These are phyloP conservation scores for Luvunga scandens DNA, from an alignment of 345 rosid genomes.

Conservation along the genomic window DNA sequence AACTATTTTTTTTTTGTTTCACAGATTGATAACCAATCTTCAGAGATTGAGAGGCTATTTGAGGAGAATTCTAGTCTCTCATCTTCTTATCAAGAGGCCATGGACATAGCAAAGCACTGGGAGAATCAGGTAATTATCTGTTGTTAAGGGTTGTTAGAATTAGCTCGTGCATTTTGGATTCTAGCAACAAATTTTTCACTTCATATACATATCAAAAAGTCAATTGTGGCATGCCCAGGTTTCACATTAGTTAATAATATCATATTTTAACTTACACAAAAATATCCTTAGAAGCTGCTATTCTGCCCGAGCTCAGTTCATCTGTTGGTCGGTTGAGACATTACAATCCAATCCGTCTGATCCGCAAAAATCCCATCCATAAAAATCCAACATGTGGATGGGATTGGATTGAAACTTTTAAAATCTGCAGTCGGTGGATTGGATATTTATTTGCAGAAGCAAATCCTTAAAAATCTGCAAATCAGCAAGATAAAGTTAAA, in stretches of 20 bases:
- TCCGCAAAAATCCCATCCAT: too few relatives aligned
- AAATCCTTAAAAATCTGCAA: too few relatives aligned
- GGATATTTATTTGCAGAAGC: too few relatives aligned
- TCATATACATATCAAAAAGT: too few relatives aligned
- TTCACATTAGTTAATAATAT: background rate
- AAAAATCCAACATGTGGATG: too few relatives aligned
- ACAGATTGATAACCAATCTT: conserved; percentile 95
- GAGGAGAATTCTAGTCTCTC: conserved; percentile 80
- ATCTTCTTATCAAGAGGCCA: conserved; percentile 71
- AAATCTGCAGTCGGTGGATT: too few relatives aligned
- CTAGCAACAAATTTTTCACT: too few relatives aligned
- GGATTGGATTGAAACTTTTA: too few relatives aligned
- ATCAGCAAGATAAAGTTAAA: too few relatives aligned
- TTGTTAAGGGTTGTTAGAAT: conserved; percentile 1
- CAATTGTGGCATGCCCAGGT: background rate
- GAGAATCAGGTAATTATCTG: conserved; percentile 55
- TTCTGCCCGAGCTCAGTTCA: background rate
- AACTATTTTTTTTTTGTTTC: background rate
- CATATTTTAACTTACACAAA: background rate
- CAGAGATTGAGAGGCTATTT: conserved; percentile 91
- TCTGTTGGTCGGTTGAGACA: background rate
- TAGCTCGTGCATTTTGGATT: background rate
- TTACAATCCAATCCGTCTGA: background rate
- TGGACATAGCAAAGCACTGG: conserved; percentile 63
- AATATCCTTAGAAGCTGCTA: background rate